Percentiles rank a stretch among this genome's conserved stretches.
These are phyloP conservation scores for Tolypocladium guangdongense DNA, from an alignment of 2,329 filamentous ascomycete species.

Conservation along the genomic window DNA sequence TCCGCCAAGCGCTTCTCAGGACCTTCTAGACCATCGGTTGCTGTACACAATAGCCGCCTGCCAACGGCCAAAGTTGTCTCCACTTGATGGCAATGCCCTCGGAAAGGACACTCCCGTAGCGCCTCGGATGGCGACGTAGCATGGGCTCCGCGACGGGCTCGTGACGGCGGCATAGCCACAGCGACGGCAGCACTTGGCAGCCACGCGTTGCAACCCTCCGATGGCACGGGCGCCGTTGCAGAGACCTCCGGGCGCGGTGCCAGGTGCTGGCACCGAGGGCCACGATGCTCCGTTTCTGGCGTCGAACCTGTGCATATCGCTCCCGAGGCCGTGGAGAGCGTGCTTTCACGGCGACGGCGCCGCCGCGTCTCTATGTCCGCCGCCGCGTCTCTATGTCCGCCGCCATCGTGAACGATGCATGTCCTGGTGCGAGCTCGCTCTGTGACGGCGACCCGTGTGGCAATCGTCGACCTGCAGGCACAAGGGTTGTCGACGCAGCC, in stretches of 20 bases:
- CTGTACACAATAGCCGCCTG: neutral
- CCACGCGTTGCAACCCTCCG: neutral
- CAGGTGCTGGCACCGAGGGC: neutral
- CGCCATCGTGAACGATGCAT: neutral
- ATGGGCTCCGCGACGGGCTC: neutral
- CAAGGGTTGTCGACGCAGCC: neutral
- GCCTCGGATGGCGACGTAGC: neutral
- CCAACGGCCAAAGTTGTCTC: neutral
- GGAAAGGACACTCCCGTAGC: neutral
- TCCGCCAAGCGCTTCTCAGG: neutral
- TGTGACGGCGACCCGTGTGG: neutral
- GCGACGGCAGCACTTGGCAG: neutral
- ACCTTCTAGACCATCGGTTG: neutral
- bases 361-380: neutral
- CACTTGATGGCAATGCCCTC: neutral
- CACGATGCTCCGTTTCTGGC: neutral
- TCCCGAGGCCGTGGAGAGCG: neutral
- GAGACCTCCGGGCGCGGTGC: neutral
- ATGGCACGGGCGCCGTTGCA: neutral
- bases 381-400: too few species aligned
- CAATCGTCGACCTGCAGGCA: neutral
- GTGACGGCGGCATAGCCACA: neutral
- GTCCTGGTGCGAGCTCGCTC: neutral
- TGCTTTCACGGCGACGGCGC: neutral
- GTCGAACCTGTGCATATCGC: neutral